Evolutionary conservation across 2,329 filamentous ascomycete genomes (phyloP).

Genomic region (Sclerotinia minor): DNA sequence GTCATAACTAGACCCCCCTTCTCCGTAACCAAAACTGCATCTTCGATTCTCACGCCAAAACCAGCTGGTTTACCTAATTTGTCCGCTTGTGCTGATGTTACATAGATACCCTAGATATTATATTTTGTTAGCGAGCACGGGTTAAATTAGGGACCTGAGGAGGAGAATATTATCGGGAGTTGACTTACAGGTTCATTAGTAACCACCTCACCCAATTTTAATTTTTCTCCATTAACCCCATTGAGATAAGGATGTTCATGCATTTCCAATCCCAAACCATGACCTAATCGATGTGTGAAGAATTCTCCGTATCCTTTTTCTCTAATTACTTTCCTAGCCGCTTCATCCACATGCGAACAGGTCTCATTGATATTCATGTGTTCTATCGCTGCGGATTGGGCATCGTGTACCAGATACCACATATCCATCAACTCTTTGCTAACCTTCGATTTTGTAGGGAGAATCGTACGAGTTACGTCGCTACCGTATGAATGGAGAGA

Average conservation of each 20-base stretch:
- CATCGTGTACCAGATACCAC: constrained; percentile 60
- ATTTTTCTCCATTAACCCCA: constrained; percentile 54
- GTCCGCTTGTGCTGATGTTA: constrained; percentile 44
- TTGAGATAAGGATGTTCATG: constrained; percentile 66
- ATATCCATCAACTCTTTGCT: constrained; percentile 47
- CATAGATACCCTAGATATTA: constrained; percentile 60
- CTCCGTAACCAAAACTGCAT: constrained; percentile 57
- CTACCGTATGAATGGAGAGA: constrained; percentile 62
- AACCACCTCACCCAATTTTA: constrained; percentile 60
- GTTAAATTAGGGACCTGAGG: too few relatives aligned
- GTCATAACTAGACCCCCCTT: constrained; percentile 47
- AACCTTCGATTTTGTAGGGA: constrained; percentile 30
- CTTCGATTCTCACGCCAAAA: constrained; percentile 63
- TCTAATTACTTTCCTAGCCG: constrained; percentile 55
- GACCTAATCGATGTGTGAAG: constrained; percentile 63
- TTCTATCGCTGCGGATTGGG: constrained; percentile 55
- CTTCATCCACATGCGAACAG: constrained; percentile 60
- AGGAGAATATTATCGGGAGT: neutral
- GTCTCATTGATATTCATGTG: constrained; percentile 54
- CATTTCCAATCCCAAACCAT: constrained; percentile 65
- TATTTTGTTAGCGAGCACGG: neutral
- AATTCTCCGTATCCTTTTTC: constrained; percentile 50
- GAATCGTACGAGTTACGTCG: constrained; percentile 62
- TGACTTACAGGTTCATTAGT: constrained; percentile 55
- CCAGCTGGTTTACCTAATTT: constrained; percentile 42